These are phyloP conservation scores for Brassica carinata DNA, from an alignment of 345 rosid species.

Conservation along the genomic window DNA sequence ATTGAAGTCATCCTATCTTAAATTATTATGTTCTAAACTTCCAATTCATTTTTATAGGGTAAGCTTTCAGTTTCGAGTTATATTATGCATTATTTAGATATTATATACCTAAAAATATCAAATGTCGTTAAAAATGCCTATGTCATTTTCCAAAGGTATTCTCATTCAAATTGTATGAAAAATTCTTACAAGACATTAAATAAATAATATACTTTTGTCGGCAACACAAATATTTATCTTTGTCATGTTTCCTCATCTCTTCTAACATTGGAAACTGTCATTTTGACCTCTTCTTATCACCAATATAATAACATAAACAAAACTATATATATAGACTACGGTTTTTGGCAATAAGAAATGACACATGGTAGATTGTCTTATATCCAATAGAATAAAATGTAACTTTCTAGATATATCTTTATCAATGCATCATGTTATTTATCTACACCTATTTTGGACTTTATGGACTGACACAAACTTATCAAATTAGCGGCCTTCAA, in stretches of 20 bases:
- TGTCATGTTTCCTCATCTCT: constrained; percentile 28
- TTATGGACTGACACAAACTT: constrained; percentile 30
- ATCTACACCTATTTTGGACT: constrained; percentile 11
- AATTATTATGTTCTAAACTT: not conserved
- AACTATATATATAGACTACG: constrained; percentile 1
- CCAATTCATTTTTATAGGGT: constrained; percentile 16
- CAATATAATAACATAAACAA: not conserved
- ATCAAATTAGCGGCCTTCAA: constrained; percentile 31
- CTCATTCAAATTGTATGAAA: not conserved
- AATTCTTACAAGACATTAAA: not conserved
- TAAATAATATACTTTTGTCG: not conserved
- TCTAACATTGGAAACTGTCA: constrained; percentile 38
- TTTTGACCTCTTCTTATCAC: constrained; percentile 29
- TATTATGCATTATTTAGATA: not conserved
- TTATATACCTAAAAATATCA: too few species aligned
- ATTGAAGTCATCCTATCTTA: not conserved
- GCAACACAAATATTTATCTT: not conserved
- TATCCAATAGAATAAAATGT: constrained; percentile 16
- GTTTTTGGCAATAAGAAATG: not conserved
- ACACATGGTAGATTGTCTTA: not conserved
- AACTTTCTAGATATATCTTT: constrained; percentile 26
- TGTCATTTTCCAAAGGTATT: not conserved
- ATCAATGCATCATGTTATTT: not conserved
- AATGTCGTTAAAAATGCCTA: not conserved
- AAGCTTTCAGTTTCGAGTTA: not conserved